These are phyloP conservation scores for Ogataea minuta DNA, from an alignment of 805 yeast genomes.

Conservation along the genomic window DNA sequence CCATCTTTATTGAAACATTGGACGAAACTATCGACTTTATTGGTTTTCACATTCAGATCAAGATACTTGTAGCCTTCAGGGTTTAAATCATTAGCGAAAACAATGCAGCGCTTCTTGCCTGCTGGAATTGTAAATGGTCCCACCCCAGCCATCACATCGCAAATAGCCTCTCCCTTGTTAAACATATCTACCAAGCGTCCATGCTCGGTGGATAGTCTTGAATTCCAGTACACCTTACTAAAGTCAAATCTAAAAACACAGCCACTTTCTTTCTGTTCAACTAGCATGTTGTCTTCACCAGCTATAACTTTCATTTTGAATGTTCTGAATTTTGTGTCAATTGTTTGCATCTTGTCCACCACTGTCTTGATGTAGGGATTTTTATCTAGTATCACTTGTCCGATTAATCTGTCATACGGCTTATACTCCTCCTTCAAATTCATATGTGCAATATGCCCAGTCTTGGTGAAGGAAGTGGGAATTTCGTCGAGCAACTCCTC, in stretches of 20 bases:
- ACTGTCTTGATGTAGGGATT: slow-evolving; percentile 80
- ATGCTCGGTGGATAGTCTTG: slow-evolving; percentile 92
- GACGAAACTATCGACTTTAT: slow-evolving; percentile 62
- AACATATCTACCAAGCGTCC: slow-evolving; percentile 63
- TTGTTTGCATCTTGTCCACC: slow-evolving; percentile 85
- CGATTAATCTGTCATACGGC: slow-evolving; percentile 78
- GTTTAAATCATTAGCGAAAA: slow-evolving; percentile 89
- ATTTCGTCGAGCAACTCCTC: slow-evolving; percentile 62
- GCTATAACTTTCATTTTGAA: slow-evolving; percentile 93
- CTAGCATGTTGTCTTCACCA: slow-evolving; percentile 72
- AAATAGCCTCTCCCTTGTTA: slow-evolving; percentile 71
- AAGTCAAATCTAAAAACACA: slow-evolving; percentile 88
- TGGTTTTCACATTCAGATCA: slow-evolving; percentile 57
- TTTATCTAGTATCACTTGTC: slow-evolving; percentile 87
- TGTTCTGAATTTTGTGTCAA: slow-evolving; percentile 85
- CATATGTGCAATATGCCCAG: slow-evolving; percentile 95
- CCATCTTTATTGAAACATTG: slow-evolving; percentile 76
- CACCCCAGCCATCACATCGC: slow-evolving; percentile 97
- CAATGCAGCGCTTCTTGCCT: slow-evolving; percentile 75
- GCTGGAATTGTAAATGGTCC: slow-evolving; percentile 99
- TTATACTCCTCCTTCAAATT: slow-evolving; percentile 81
- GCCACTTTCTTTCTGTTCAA: slow-evolving; percentile 83
- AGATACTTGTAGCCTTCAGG: slow-evolving; percentile 80
- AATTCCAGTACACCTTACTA: slow-evolving; percentile 95
- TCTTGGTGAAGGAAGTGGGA: slow-evolving; percentile 88